Evolutionary conservation across 1,284 basidiomycete species (phyloP).

Genomic region (Earliella scabrosa): DNA sequence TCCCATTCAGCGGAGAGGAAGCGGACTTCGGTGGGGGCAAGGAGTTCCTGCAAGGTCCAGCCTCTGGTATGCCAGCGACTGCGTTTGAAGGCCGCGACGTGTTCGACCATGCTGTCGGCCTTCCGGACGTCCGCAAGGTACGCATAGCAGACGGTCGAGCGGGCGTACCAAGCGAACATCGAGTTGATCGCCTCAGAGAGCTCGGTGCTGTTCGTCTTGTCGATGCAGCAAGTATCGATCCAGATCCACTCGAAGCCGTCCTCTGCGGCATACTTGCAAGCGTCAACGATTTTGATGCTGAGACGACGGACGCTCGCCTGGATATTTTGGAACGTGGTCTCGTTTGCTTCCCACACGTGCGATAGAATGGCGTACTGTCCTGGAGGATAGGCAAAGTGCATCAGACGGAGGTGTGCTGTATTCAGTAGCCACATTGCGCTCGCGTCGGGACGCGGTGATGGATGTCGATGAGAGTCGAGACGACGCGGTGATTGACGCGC

Average conservation of each 20-base stretch:
- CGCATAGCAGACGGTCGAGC: neutral
- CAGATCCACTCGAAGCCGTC: neutral
- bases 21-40: neutral
- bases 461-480: too few relatives aligned
- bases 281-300: neutral
- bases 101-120: neutral
- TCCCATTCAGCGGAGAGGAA: neutral
- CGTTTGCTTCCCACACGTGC: neutral
- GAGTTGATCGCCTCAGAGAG: slow-evolving; percentile 1
- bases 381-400: neutral
- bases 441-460: too few relatives aligned
- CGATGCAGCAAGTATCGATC: slow-evolving; percentile 6
- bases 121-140: neutral
- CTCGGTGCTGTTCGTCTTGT: slow-evolving; percentile 4
- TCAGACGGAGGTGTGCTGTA: neutral
- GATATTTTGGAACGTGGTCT: neutral
- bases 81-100: neutral
- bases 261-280: neutral
- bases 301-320: neutral
- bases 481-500: too few relatives aligned
- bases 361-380: slow-evolving; percentile 1
- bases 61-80: neutral
- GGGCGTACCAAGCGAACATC: neutral
- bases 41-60: slow-evolving; percentile 2
- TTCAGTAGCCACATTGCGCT: neutral